phyloP scores from a whole-genome alignment of 2,329 filamentous ascomycete species.

The Cordyceps farinosa region DNA sequence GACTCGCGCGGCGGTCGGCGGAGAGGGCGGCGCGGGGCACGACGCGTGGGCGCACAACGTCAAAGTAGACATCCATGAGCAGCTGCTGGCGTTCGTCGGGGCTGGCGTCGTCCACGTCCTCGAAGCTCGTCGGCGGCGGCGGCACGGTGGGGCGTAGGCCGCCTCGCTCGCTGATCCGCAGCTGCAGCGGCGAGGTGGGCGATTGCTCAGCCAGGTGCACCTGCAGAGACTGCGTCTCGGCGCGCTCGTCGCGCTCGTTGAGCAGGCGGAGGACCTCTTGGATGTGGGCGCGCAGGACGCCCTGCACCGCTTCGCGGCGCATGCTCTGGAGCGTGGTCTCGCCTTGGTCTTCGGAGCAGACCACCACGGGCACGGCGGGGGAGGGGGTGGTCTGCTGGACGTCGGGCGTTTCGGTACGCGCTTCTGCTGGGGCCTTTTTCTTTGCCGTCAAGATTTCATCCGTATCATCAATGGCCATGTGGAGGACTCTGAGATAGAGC shows the following conservation, averaged over 20 bases:
- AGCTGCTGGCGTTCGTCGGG: slow-evolving; percentile 47
- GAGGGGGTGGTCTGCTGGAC: background rate
- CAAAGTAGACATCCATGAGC: slow-evolving; percentile 53
- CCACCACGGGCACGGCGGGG: background rate
- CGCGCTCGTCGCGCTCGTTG: slow-evolving; percentile 36
- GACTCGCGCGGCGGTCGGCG: slow-evolving; percentile 26
- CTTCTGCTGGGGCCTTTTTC: slow-evolving; percentile 18
- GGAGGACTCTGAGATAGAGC: slow-evolving; percentile 36
- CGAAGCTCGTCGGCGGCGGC: slow-evolving; percentile 32
- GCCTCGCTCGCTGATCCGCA: slow-evolving; percentile 1
- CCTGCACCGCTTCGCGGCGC: slow-evolving; percentile 37
- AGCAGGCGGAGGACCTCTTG: slow-evolving; percentile 46
- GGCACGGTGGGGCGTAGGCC: slow-evolving; percentile 4
- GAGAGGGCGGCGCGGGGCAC: slow-evolving; percentile 32
- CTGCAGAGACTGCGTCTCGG: slow-evolving; percentile 25
- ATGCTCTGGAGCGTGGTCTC: slow-evolving; percentile 23
- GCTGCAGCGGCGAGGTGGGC: slow-evolving; percentile 20
- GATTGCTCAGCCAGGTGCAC: background rate
- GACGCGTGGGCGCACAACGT: slow-evolving; percentile 40
- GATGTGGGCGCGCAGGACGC: slow-evolving; percentile 48
- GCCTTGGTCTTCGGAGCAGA: slow-evolving; percentile 6
- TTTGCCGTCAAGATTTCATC: slow-evolving; percentile 42
- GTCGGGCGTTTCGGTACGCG: background rate
- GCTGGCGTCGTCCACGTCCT: slow-evolving; percentile 44
- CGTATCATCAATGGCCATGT: slow-evolving; percentile 38